Conservation (phyloP, 164 flowering plant genomes). For the Sedum album region DNA sequence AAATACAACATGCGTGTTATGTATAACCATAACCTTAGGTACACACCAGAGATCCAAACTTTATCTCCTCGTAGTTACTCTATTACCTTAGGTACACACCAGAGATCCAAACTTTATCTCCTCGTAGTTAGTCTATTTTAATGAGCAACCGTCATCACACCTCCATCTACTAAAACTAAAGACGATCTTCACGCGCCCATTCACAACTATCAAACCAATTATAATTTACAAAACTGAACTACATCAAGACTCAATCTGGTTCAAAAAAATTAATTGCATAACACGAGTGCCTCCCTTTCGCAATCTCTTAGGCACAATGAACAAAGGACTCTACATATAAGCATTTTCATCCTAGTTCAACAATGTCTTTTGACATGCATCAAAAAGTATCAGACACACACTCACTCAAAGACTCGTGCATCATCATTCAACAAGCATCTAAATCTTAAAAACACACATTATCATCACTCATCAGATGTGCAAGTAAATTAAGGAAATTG, state of each 20-base stretch:
- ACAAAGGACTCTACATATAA: too few relatives aligned
- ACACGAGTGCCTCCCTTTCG: too few relatives aligned
- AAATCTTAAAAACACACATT: neutral
- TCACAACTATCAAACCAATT: too few relatives aligned
- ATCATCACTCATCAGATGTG: neutral
- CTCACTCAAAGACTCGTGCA: neutral
- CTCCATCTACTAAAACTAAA: neutral
- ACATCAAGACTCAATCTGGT: too few relatives aligned
- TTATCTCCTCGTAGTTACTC: neutral
- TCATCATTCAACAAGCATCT: neutral
- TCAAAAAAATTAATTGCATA: too few relatives aligned
- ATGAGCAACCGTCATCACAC: neutral
- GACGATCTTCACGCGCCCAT: too few relatives aligned
- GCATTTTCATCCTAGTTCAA: too few relatives aligned
- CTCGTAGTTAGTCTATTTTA: neutral
- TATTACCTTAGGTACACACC: too few relatives aligned
- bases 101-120: neutral
- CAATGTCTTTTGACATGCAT: neutral
- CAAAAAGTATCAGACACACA: neutral
- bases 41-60: too few relatives aligned
- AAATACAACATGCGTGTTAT: slow-evolving; percentile 16
- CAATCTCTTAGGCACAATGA: too few relatives aligned
- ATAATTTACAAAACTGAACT: too few relatives aligned
- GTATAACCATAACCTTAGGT: neutral
- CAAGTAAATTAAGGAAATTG: neutral